Conservation (phyloP, 1,139 yeast genomes). For the Blastobotrys elegans region DNA sequence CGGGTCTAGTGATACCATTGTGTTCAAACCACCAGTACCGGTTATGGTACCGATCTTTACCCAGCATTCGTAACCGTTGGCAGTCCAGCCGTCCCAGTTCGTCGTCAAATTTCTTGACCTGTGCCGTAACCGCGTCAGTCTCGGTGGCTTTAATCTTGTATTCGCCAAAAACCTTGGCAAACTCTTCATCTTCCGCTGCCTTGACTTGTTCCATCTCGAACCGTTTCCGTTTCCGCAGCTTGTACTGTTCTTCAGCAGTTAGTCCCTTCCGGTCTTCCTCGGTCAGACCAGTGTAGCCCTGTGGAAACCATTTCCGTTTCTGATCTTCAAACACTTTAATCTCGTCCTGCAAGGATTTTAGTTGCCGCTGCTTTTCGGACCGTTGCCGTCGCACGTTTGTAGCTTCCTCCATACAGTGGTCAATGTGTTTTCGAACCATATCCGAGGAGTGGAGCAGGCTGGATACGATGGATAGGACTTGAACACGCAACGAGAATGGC, state of each 20-base stretch:
- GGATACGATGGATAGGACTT: conserved; percentile 51
- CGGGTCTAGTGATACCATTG: conserved; percentile 54
- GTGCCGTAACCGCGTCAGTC: conserved; percentile 21
- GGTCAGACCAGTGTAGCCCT: conserved; percentile 19
- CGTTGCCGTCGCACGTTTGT: conserved; percentile 62
- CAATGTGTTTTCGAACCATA: conserved; percentile 60
- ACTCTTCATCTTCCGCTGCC: conserved; percentile 44
- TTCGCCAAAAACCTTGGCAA: conserved; percentile 41
- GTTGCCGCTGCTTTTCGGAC: conserved; percentile 61
- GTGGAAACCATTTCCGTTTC: conserved; percentile 24
- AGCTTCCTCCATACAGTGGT: conserved; percentile 61
- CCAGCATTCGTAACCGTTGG: conserved; percentile 72
- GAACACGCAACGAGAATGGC: conserved; percentile 47
- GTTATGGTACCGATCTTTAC: conserved; percentile 78
- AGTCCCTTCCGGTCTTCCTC: conserved; percentile 13
- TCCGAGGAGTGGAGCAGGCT: conserved; percentile 55
- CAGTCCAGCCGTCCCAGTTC: conserved; percentile 46
- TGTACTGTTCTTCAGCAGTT: conserved; percentile 16
- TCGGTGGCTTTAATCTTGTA: conserved; percentile 16
- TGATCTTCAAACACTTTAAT: conserved; percentile 41
- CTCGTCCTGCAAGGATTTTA: conserved; percentile 44
- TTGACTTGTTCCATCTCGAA: conserved; percentile 51
- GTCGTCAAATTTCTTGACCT: conserved; percentile 35
- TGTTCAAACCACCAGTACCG: conserved; percentile 95
- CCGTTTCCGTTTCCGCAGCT: conserved; percentile 29